Evolutionary conservation across 1,139 yeast genomes (phyloP).

Genomic region (Suhomyces bolitotheri): DNA sequence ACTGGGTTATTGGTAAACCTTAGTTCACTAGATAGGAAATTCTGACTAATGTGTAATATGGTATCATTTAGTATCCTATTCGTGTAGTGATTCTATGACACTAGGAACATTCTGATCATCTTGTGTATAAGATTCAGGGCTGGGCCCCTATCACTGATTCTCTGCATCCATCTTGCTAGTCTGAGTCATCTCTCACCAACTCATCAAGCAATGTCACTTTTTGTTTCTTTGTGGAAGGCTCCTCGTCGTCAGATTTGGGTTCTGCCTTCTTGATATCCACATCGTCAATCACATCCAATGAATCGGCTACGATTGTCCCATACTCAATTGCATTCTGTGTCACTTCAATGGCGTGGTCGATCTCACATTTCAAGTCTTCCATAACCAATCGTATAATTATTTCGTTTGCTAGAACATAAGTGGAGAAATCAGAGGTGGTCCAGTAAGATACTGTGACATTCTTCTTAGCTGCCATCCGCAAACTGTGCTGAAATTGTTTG

Average conservation of each 20-base stretch:
- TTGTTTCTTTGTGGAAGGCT: constrained; percentile 3
- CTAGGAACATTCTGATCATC: no score
- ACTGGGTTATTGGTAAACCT: no score
- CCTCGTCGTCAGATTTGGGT: neutral
- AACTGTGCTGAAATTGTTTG: constrained; percentile 26
- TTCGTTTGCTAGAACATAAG: constrained; percentile 66
- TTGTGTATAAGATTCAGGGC: no score
- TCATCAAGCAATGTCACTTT: constrained; percentile 9
- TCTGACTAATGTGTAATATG: no score
- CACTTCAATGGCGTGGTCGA: constrained; percentile 47
- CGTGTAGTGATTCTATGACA: no score
- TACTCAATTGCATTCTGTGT: constrained; percentile 54
- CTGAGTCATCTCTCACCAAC: constrained; percentile 5
- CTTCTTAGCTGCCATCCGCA: constrained; percentile 25
- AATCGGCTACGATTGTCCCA: constrained; percentile 52
- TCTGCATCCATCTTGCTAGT: neutral
- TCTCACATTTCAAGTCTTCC: constrained; percentile 41
- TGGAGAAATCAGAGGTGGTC: constrained; percentile 56
- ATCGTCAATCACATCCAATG: constrained; percentile 34
- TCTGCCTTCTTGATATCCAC: constrained; percentile 14
- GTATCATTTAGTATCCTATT: no score
- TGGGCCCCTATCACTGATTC: no score
- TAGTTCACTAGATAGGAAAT: no score
- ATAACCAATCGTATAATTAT: constrained; percentile 52
- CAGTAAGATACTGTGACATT: constrained; percentile 58